Conservation (phyloP, 371 early-diverging fungal genomes). For the Mucor saturninus region DNA sequence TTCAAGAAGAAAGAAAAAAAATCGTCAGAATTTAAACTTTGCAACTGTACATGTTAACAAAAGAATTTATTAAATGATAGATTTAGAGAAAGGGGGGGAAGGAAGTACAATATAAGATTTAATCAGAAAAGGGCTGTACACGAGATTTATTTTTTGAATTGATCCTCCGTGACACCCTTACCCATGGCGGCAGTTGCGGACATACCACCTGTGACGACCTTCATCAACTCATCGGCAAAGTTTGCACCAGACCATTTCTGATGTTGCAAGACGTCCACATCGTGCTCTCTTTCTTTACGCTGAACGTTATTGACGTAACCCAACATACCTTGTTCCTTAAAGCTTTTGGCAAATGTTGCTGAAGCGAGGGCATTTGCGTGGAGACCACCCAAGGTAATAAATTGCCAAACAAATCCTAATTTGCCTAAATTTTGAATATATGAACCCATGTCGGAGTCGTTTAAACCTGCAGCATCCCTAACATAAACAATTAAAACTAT, state of each 20-base stretch:
- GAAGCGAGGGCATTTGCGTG: conserved; percentile 87
- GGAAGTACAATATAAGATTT: no score
- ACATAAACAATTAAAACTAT: neutral
- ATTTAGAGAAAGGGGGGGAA: no score
- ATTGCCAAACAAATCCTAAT: conserved; percentile 98
- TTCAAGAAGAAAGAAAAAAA: no score
- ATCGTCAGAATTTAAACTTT: no score
- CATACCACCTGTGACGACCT: conserved; percentile 93
- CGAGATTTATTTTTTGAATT: conserved; percentile 57
- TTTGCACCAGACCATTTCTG: conserved; percentile 99
- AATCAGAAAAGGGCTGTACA: no score
- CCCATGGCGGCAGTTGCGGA: conserved; percentile 98
- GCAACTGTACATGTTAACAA: no score
- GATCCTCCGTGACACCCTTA: conserved; percentile 85
- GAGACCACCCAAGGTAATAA: conserved; percentile 97
- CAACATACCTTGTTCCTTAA: conserved; percentile 89
- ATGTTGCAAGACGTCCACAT: conserved; percentile 94
- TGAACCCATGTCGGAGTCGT: conserved; percentile 84
- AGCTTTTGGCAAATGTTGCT: conserved; percentile 92
- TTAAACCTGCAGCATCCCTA: conserved; percentile 89
- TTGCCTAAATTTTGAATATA: conserved; percentile 84
- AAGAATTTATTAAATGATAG: no score
- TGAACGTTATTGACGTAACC: conserved; percentile 96
- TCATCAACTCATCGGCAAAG: conserved; percentile 93
- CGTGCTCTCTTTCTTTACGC: conserved; percentile 89